Percentiles rank a stretch among this genome's conserved stretches.
Evolutionary conservation across 2,329 filamentous ascomycete species (phyloP).

Genomic region (Pseudocercospora musae): DNA sequence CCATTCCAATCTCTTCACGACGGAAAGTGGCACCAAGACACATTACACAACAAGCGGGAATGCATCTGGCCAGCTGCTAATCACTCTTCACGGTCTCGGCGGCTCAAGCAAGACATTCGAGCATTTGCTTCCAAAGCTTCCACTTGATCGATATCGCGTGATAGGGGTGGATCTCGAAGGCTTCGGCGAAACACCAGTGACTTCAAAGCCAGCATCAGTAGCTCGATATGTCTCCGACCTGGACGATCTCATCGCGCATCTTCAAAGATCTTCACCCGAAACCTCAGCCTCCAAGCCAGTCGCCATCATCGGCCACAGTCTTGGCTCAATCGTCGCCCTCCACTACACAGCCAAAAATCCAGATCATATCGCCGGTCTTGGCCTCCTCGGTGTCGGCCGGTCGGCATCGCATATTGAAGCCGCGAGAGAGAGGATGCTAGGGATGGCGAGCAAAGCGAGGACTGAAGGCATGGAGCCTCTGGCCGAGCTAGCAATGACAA

Average conservation of each 20-base stretch:
- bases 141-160: background rate
- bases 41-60: conserved; percentile 5
- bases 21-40: background rate
- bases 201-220: conserved; percentile 1
- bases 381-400: conserved; percentile 13
- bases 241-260: conserved; percentile 13
- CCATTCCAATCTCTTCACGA: background rate
- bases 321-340: conserved; percentile 12
- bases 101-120: conserved; percentile 9
- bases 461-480: conserved; percentile 7
- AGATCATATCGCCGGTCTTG: conserved; percentile 31
- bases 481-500: conserved; percentile 3
- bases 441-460: conserved; percentile 7
- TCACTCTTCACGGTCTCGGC: conserved; percentile 13
- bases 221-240: conserved; percentile 13
- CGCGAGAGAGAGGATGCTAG: conserved; percentile 8
- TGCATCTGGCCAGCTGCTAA: background rate
- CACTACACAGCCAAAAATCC: conserved; percentile 11
- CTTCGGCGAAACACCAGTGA: conserved; percentile 8
- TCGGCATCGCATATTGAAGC: conserved; percentile 14
- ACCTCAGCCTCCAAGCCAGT: background rate
- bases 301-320: conserved; percentile 16
- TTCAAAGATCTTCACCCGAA: conserved; percentile 6
- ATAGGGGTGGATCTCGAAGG: conserved; percentile 14
- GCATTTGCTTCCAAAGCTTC: conserved; percentile 10